Evolutionary conservation across 1,139 yeast genomes (phyloP), one percentile per base, ranked within the genome.

Genomic region (Blastobotrys proliferans): DNA sequence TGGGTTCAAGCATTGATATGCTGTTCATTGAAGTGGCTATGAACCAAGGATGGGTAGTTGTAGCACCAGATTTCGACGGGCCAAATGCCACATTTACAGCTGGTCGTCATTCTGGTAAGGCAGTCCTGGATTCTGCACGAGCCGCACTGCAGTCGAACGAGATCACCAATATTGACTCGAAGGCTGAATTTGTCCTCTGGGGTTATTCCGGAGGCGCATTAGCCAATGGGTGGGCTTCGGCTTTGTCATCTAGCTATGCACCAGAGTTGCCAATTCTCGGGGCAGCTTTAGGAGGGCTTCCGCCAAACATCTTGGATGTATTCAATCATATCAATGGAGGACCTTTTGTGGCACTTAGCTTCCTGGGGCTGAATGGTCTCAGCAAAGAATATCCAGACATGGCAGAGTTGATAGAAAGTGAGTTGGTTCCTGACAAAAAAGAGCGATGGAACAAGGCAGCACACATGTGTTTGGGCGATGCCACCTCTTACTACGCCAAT

Each of bases 141-240:
- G 55, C 57, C 0, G 49, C 38, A 13, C 50, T 54, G 16, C 40
- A 31, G 8, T 44, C 55, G 9, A 41, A 38, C 10, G 32, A 41
- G 20, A 25, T 41, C 21, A 38, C 44, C 14, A 53, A 52, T 9
- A 41, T 52, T 20, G 32, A 40, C 6, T 11, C 40, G n/a, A 40
- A 49, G 16, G 44, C 52, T 6, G 37, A 35, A 21, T 43, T 44
- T 18, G 54, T 48, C 24, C 28, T 49, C 40, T 49, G 50, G 57
- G 66, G 66, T 5, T 61, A 58, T 51, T 58, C 62, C 11, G 63
- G 63, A 4, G 64, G 62, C 19, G 51, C 58, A 5, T 38, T 51
- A 11, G 61, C 64, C 3, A 34, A 60, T 13, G 65, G 60, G 25
- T 56, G 60, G 60, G 64, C 64, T n/a, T 57, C 56, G 6, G 60